A percentile compares a stretch with the other conserved stretches of the same genome.
Evolutionary conservation across 108 stramenopile species (phyloP).

Genomic region (Conticribra guillardii): DNA sequence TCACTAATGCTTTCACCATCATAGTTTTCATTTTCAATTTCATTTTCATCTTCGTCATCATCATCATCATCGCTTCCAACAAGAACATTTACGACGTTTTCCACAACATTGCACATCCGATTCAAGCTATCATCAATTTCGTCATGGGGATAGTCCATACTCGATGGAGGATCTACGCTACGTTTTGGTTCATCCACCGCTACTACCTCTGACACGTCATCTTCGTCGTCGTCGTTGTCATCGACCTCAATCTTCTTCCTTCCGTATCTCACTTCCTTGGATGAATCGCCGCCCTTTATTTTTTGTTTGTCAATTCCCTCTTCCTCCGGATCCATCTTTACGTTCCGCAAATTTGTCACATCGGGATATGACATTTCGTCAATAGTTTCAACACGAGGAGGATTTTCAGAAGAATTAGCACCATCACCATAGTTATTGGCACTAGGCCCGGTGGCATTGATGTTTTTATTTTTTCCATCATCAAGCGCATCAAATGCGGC

Average conservation of each 20-base stretch:
- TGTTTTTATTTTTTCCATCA: too few species aligned
- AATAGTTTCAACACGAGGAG: not conserved
- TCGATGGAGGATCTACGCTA: slow-evolving; percentile 25
- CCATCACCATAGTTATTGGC: not conserved
- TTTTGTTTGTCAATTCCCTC: not conserved
- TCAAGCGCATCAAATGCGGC: too few species aligned
- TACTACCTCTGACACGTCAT: not conserved
- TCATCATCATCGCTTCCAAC: slow-evolving; percentile 33
- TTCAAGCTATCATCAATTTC: not conserved
- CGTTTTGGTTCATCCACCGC: not conserved
- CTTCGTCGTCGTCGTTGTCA: not conserved
- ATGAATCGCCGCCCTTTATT: not conserved
- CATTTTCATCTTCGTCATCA: slow-evolving; percentile 1
- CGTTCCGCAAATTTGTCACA: not conserved
- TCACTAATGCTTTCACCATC: slow-evolving; percentile 26
- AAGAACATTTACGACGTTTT: slow-evolving; percentile 13
- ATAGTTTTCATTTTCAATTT: too few species aligned
- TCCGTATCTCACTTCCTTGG: not conserved
- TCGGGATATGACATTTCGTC: not conserved
- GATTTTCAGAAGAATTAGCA: not conserved
- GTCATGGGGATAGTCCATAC: slow-evolving; percentile 22
- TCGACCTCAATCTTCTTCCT: not conserved
- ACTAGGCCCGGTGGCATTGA: not conserved
- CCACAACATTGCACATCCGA: not conserved
- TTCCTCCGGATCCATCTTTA: not conserved